Conservation (phyloP, 805 yeast genomes). For the Kazachstania martiniae region DNA sequence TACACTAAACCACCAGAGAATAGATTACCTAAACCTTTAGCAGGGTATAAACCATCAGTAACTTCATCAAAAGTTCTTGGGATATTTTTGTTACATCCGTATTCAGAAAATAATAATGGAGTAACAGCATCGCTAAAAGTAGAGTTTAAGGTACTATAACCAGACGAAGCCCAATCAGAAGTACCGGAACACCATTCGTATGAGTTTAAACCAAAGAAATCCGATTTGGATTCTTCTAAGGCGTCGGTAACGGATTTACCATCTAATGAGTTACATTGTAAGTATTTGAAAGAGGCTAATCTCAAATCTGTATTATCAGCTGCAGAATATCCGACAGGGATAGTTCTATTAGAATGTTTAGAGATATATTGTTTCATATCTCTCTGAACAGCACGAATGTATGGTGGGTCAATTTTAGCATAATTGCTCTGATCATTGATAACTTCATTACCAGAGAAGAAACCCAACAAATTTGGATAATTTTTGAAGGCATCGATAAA, state of each 20-base stretch:
- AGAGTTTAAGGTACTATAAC: conserved; percentile 51
- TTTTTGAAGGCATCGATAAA: conserved; percentile 75
- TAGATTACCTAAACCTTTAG: conserved; percentile 48
- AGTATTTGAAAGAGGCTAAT: conserved; percentile 62
- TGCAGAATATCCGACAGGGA: conserved; percentile 95
- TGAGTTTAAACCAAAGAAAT: conserved; percentile 79
- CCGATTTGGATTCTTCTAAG: conserved; percentile 57
- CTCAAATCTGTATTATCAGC: conserved; percentile 71
- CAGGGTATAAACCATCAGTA: conserved; percentile 42
- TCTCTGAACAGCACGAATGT: conserved; percentile 83
- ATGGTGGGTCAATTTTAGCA: conserved; percentile 56
- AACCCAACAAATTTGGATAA: conserved; percentile 79
- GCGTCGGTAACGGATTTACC: conserved; percentile 34
- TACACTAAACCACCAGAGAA: conserved; percentile 91
- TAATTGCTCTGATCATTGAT: conserved; percentile 64
- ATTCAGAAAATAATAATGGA: conserved; percentile 63
- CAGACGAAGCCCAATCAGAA: conserved; percentile 56
- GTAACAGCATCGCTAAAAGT: conserved; percentile 48
- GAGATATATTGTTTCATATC: conserved; percentile 79
- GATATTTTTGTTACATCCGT: conserved; percentile 66
- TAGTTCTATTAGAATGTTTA: conserved; percentile 55
- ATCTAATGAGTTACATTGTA: conserved; percentile 62
- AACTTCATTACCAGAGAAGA: conserved; percentile 86
- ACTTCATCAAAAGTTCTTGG: conserved; percentile 88
- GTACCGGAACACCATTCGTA: conserved; percentile 81